Conservation (phyloP, 1,284 basidiomycete species). For the Melampsora larici-populina region DNA sequence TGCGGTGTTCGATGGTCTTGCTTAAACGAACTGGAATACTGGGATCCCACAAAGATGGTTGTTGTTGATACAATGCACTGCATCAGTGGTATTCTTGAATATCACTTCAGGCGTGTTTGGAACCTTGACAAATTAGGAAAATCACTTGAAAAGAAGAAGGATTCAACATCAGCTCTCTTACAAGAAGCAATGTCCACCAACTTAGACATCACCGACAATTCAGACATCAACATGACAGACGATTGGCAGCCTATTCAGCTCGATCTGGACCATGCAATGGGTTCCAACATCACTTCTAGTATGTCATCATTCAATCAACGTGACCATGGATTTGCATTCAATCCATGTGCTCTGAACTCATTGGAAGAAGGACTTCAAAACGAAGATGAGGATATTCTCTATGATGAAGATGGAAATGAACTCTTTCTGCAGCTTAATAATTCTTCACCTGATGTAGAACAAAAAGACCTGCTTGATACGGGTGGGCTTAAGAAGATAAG, state of each 20-base stretch:
- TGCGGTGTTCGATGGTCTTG: conserved; percentile 15
- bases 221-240: too few species aligned
- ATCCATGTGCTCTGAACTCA: too few species aligned
- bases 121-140: not conserved
- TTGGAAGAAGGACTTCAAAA: too few species aligned
- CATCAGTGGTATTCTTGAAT: conserved; percentile 20
- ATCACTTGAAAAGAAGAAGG: not conserved
- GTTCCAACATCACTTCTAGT: too few species aligned
- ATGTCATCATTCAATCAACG: too few species aligned
- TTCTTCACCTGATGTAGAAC: not conserved
- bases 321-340: too few species aligned
- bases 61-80: conserved; percentile 23
- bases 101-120: conserved; percentile 3
- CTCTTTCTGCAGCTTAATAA: conserved; percentile 8
- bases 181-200: not conserved
- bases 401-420: too few species aligned
- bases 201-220: too few species aligned
- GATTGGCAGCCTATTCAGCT: too few species aligned
- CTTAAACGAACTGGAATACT: conserved; percentile 27
- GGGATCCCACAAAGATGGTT: not conserved
- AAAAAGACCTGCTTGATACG: not conserved
- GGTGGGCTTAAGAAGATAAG: not conserved
- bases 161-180: not conserved
- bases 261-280: too few species aligned
- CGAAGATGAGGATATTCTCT: too few species aligned